A percentile compares a stretch with the other conserved stretches of the same genome.
Evolutionary conservation across 106 monocot genomes (phyloP).

Genomic region (Dendrobium nobile): DNA sequence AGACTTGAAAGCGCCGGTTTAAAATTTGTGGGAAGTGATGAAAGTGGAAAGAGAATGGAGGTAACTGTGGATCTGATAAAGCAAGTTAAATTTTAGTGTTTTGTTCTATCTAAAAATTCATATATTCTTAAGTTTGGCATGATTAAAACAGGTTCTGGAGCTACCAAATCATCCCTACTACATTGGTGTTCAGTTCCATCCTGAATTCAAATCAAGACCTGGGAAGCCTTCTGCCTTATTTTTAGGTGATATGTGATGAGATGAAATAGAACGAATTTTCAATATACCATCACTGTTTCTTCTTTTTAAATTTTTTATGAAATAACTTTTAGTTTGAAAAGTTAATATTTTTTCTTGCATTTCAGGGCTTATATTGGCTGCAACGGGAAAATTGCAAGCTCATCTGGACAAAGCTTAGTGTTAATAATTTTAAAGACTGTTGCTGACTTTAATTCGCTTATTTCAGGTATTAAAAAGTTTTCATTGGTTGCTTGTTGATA

Average conservation of each 20-base stretch:
- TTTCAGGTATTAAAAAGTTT: neutral
- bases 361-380: slow-evolving; percentile 65
- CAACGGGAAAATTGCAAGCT: slow-evolving; percentile 41
- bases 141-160: slow-evolving; percentile 53
- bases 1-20: slow-evolving; percentile 54
- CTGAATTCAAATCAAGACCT: slow-evolving; percentile 84
- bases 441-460: neutral
- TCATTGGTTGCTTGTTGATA: too few species aligned
- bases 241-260: slow-evolving; percentile 27
- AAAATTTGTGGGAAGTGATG: slow-evolving; percentile 71
- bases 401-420: slow-evolving; percentile 19
- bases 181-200: slow-evolving; percentile 79
- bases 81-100: neutral
- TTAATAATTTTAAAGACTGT: neutral
- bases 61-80: slow-evolving; percentile 17
- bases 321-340: neutral
- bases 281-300: too few species aligned
- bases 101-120: neutral
- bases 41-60: slow-evolving; percentile 81
- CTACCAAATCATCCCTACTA: slow-evolving; percentile 66
- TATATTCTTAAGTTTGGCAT: neutral
- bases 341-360: neutral
- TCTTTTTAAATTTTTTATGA: neutral
- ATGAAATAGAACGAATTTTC: neutral
- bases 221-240: slow-evolving; percentile 62